A percentile compares a stretch with the other conserved stretches of the same genome.
Evolutionary conservation across 2,329 filamentous ascomycete genomes (phyloP).

Genomic region (Scopulariopsis brevicaulis): DNA sequence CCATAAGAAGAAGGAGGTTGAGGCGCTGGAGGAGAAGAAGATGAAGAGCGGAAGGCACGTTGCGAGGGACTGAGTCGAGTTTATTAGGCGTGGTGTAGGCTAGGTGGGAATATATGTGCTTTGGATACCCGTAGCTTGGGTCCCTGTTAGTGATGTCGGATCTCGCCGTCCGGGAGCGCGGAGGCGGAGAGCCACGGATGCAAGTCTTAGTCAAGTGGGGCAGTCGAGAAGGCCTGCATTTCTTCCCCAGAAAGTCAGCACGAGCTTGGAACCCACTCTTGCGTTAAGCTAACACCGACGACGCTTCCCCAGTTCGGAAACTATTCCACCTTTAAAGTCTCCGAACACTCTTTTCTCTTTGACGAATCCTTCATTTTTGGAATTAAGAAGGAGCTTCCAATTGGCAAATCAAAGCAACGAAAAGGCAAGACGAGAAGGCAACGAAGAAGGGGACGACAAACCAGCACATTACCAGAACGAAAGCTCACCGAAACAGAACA

Average conservation of each 20-base stretch:
- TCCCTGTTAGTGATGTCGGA: neutral
- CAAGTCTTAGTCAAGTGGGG: neutral
- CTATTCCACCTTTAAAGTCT: neutral
- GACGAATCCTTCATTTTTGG: neutral
- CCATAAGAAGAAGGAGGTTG: constrained; percentile 84
- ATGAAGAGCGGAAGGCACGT: constrained; percentile 19
- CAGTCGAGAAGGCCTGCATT: neutral
- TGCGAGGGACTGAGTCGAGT: neutral
- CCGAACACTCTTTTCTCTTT: neutral
- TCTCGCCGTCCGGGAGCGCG: neutral
- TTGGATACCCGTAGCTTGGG: neutral
- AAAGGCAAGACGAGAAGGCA: no score
- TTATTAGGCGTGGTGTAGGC: neutral
- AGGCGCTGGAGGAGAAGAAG: constrained; percentile 68
- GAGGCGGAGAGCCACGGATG: neutral
- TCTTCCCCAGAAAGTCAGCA: neutral
- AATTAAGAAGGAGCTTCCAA: neutral
- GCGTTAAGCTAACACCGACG: neutral
- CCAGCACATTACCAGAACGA: neutral
- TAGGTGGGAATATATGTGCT: neutral
- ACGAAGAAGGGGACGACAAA: no score
- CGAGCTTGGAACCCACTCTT: neutral
- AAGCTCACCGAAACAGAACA: neutral
- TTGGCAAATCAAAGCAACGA: neutral
- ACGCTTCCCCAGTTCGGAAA: neutral